phyloP scores from a whole-genome alignment of 148 eudicot genomes.

The Arbutus unedo region DNA sequence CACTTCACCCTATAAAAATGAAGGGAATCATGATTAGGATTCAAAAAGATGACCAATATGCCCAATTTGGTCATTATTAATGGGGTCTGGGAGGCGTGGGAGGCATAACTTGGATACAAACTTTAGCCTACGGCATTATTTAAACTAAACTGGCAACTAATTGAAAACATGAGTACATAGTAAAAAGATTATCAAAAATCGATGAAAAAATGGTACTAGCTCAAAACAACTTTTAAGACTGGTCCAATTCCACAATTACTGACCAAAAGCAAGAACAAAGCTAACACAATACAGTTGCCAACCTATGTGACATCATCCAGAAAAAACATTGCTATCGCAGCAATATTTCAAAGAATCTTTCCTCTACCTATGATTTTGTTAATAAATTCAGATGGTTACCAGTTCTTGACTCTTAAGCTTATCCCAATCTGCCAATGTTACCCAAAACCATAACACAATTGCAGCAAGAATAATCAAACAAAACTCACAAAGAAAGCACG shows the following conservation, averaged over 20 bases:
- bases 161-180: not conserved
- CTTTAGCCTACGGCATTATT: not conserved
- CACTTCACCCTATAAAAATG: constrained; percentile 58
- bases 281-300: not conserved
- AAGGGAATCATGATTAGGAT: not conserved
- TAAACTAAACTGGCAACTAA: not conserved
- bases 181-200: not conserved
- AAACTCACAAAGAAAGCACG: too few species aligned
- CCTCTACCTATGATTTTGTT: not conserved
- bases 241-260: not conserved
- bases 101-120: too few species aligned
- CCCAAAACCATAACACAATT: too few species aligned
- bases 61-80: not conserved
- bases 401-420: too few species aligned
- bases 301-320: not conserved
- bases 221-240: not conserved
- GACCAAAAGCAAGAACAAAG: not conserved
- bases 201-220: not conserved
- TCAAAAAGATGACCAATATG: not conserved
- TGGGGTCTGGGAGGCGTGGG: not conserved
- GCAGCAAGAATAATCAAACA: too few species aligned
- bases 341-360: not conserved
- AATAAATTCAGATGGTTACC: not conserved
- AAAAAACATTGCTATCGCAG: not conserved
- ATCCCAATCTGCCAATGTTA: too few species aligned